Evolutionary conservation across 257 asterid species (phyloP).

Genomic region (Phtheirospermum japonicum): DNA sequence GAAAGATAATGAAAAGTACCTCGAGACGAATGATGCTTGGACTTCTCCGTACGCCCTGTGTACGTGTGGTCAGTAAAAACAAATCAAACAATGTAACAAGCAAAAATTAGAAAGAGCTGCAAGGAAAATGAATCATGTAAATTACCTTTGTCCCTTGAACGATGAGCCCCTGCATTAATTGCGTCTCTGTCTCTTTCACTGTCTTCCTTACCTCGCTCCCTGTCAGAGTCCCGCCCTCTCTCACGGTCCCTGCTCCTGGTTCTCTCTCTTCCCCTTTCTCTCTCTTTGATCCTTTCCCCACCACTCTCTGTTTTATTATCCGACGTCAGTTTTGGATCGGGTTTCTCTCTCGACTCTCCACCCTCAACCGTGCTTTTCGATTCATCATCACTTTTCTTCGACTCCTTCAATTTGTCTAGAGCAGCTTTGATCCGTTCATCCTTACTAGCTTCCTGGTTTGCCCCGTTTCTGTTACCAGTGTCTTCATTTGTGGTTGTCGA

Average conservation of each 20-base stretch:
- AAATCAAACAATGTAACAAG: not conserved
- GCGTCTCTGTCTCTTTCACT: slow-evolving; percentile 65
- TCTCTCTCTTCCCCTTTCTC: slow-evolving; percentile 66
- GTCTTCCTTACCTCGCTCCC: slow-evolving; percentile 67
- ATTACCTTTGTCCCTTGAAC: slow-evolving; percentile 67
- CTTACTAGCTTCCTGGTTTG: slow-evolving; percentile 51
- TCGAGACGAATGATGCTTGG: slow-evolving; percentile 71
- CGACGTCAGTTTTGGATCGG: slow-evolving; percentile 38
- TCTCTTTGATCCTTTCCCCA: slow-evolving; percentile 61
- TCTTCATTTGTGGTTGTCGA: slow-evolving; percentile 45
- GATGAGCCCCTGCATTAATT: slow-evolving; percentile 67
- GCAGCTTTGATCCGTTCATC: slow-evolving; percentile 47
- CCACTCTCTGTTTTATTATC: slow-evolving; percentile 58
- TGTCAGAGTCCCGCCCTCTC: slow-evolving; percentile 68
- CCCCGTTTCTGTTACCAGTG: slow-evolving; percentile 39
- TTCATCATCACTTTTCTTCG: slow-evolving; percentile 61
- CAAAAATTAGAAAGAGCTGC: too few species aligned
- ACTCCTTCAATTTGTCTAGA: slow-evolving; percentile 56
- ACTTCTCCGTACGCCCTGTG: slow-evolving; percentile 66
- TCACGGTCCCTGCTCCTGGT: slow-evolving; percentile 56
- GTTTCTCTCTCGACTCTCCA: slow-evolving; percentile 59
- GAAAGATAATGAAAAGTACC: slow-evolving; percentile 36
- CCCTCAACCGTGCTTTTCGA: slow-evolving; percentile 40
- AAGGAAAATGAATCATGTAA: too few species aligned
- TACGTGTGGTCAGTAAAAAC: slow-evolving; percentile 6